phyloP scores from a whole-genome alignment of 495 filamentous ascomycete genomes.

The Entonaema liquescens region DNA sequence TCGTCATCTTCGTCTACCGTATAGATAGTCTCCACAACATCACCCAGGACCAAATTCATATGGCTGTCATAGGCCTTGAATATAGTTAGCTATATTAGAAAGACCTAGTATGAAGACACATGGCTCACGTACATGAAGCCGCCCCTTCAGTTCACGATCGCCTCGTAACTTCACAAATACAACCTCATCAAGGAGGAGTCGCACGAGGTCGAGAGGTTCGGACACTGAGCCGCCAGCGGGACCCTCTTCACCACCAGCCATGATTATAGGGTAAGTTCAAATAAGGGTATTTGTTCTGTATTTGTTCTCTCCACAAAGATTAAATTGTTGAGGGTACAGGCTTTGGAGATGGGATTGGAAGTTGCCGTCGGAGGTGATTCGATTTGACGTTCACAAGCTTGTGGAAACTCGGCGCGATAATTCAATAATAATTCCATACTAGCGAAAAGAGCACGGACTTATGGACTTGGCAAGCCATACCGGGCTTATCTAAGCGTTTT shows the following conservation, averaged over 20 bases:
- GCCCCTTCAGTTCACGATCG: conserved; percentile 93
- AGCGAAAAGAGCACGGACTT: background rate
- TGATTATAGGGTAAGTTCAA: conserved; percentile 41
- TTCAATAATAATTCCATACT: background rate
- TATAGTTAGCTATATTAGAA: conserved; percentile 12
- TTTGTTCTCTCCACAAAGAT: too few relatives aligned
- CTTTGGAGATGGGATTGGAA: background rate
- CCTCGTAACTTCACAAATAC: conserved; percentile 97
- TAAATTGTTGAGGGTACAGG: background rate
- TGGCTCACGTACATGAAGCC: conserved; percentile 77
- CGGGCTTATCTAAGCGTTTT: background rate
- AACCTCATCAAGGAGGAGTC: conserved; percentile 90
- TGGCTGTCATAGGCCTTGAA: conserved; percentile 94
- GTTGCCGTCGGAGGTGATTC: too few relatives aligned
- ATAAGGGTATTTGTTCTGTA: background rate
- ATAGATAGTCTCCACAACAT: conserved; percentile 97
- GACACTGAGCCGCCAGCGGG: conserved; percentile 65
- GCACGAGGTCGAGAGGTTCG: conserved; percentile 94
- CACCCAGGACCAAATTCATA: conserved; percentile 97
- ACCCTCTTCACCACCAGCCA: conserved; percentile 78
- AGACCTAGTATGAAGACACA: background rate
- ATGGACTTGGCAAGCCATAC: conserved; percentile 4
- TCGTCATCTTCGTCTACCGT: conserved; percentile 89
- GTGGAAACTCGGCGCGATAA: background rate
- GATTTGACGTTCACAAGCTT: background rate